These are phyloP conservation scores for Nakaseomyces kungkrabaensis DNA, from an alignment of 1,139 yeast species.

Conservation along the genomic window DNA sequence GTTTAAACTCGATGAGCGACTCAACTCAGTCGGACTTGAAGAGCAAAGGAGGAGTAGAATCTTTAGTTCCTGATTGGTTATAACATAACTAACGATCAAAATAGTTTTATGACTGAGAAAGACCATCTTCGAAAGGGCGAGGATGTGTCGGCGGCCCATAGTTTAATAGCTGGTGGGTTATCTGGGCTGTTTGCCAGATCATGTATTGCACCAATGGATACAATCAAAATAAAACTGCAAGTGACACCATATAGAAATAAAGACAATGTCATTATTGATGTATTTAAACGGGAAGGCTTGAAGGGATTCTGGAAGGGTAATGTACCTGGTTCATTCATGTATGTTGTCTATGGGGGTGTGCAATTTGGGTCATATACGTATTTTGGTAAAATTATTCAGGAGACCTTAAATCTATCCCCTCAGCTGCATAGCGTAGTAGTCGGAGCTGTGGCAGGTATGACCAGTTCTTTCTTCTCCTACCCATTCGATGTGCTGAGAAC, in stretches of 20 bases:
- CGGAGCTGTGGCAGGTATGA: constrained; percentile 70
- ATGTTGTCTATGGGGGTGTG: constrained; percentile 71
- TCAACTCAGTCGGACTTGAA: neutral
- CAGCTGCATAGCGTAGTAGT: constrained; percentile 42
- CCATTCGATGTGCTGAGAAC: constrained; percentile 87
- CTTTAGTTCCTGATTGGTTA: no score
- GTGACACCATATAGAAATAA: constrained; percentile 34
- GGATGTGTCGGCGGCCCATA: constrained; percentile 35
- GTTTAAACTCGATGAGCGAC: no score
- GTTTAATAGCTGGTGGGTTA: constrained; percentile 56
- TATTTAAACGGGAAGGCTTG: constrained; percentile 44
- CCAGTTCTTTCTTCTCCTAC: constrained; percentile 65
- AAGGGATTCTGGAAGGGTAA: constrained; percentile 87
- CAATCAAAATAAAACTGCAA: constrained; percentile 78
- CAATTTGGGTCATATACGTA: constrained; percentile 70
- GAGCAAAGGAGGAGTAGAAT: no score
- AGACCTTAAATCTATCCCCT: constrained; percentile 28
- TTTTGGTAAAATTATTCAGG: constrained; percentile 36
- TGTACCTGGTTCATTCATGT: constrained; percentile 81
- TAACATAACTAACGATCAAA: no score
- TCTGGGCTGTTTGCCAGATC: constrained; percentile 66
- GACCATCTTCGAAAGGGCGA: constrained; percentile 49
- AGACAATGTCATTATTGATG: constrained; percentile 28
- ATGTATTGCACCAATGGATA: constrained; percentile 82
- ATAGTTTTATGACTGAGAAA: constrained; percentile 7